These are phyloP conservation scores for Lachancea meyersii DNA, from an alignment of 805 yeast genomes.

Conservation along the genomic window DNA sequence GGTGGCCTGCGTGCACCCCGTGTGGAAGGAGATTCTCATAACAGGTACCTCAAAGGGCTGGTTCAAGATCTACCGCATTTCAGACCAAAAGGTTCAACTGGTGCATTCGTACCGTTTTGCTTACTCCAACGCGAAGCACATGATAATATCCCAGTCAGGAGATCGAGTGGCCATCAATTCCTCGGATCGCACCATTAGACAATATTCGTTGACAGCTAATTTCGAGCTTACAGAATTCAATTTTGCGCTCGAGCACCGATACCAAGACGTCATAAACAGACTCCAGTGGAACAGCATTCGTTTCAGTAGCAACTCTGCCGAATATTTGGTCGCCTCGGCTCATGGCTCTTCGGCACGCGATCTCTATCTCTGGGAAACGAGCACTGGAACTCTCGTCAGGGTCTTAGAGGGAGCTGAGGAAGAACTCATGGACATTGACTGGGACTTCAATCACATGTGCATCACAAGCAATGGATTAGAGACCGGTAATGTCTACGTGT, in stretches of 20 bases:
- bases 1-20: slow-evolving; percentile 30
- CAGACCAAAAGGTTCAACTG: slow-evolving; percentile 22
- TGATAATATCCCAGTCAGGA: slow-evolving; percentile 53
- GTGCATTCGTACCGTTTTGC: slow-evolving; percentile 53
- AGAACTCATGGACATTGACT: slow-evolving; percentile 77
- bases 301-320: slow-evolving; percentile 67
- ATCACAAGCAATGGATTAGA: slow-evolving; percentile 83
- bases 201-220: slow-evolving; percentile 28
- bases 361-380: slow-evolving; percentile 87
- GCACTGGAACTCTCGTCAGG: slow-evolving; percentile 79
- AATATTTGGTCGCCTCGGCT: slow-evolving; percentile 83
- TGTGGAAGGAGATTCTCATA: slow-evolving; percentile 41
- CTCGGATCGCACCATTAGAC: slow-evolving; percentile 72
- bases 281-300: slow-evolving; percentile 82
- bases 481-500: slow-evolving; percentile 70
- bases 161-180: slow-evolving; percentile 63
- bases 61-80: slow-evolving; percentile 44
- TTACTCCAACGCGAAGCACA: slow-evolving; percentile 63
- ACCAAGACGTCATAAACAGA: slow-evolving; percentile 84
- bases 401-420: slow-evolving; percentile 85
- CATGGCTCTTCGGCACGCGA: slow-evolving; percentile 79
- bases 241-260: slow-evolving; percentile 68
- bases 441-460: slow-evolving; percentile 72
- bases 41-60: slow-evolving; percentile 81
- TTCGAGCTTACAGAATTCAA: slow-evolving; percentile 30